Evolutionary conservation across 495 filamentous ascomycete genomes (phyloP).

Genomic region (Trypethelium eluteriae): DNA sequence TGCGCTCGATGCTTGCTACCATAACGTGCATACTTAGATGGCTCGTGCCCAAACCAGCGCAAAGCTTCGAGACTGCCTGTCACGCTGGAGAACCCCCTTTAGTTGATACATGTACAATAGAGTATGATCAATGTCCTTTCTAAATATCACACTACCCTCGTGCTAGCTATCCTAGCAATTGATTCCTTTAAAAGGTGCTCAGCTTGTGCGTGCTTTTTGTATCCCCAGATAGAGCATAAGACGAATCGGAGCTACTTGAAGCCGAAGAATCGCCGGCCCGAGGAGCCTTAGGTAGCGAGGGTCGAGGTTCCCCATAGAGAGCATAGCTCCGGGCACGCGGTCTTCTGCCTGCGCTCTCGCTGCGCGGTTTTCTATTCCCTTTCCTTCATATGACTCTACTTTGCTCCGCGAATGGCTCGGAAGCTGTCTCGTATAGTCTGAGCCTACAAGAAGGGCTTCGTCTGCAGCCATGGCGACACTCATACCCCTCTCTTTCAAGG

Average conservation of each 20-base stretch:
- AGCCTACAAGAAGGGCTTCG: background rate
- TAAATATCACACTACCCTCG: too few species aligned
- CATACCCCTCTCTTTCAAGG: background rate
- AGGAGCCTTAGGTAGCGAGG: background rate
- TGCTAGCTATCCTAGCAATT: too few species aligned
- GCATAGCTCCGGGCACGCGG: background rate
- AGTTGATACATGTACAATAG: too few species aligned
- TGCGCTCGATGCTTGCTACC: background rate
- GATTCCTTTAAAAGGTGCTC: background rate
- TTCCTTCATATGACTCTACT: background rate
- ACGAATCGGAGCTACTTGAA: background rate
- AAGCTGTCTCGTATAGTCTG: constrained; percentile 6
- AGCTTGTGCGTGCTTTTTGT: background rate
- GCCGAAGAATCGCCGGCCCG: background rate
- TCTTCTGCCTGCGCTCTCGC: background rate
- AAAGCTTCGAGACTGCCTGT: too few species aligned
- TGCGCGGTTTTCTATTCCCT: background rate
- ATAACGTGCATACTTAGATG: background rate
- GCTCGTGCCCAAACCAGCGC: background rate
- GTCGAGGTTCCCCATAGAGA: background rate
- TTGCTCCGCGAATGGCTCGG: background rate
- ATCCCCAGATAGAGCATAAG: too few species aligned
- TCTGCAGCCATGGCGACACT: background rate
- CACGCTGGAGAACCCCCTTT: too few species aligned
- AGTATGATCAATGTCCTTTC: too few species aligned